These are phyloP conservation scores for Phalaenopsis equestris DNA, from an alignment of 106 monocot genomes.

Conservation along the genomic window DNA sequence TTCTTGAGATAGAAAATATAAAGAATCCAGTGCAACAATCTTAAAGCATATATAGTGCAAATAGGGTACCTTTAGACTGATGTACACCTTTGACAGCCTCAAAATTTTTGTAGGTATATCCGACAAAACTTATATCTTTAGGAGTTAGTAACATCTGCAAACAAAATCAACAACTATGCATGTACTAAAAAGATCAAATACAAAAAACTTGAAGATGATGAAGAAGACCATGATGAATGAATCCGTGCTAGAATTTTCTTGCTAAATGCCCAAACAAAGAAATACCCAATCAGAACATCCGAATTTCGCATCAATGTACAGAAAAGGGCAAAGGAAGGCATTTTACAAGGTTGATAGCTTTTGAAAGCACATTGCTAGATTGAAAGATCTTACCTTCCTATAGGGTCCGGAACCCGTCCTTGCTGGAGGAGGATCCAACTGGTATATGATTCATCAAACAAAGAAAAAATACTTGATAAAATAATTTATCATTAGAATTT, in stretches of 20 bases:
- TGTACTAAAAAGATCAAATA: background rate
- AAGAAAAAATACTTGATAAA: background rate
- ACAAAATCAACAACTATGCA: constrained; percentile 4
- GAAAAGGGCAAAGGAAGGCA: background rate
- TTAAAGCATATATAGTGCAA: constrained; percentile 1
- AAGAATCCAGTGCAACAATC: background rate
- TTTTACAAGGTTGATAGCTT: background rate
- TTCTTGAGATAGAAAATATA: background rate
- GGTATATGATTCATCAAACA: background rate
- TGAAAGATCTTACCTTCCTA: constrained; percentile 20
- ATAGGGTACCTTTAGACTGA: background rate
- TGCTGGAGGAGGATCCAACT: constrained; percentile 30
- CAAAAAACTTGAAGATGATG: background rate
- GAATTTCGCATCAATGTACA: background rate
- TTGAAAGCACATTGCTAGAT: background rate
- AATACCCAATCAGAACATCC: background rate
- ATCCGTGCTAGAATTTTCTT: background rate
- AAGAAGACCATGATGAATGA: background rate
- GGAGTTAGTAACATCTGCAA: constrained; percentile 12
- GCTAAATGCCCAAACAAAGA: background rate
- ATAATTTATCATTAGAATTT: background rate
- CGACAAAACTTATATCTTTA: constrained; percentile 26
- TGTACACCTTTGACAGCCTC: constrained; percentile 24
- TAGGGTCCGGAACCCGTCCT: constrained; percentile 21
- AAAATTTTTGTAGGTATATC: constrained; percentile 31